A percentile compares a stretch with the other conserved stretches of the same genome.
Evolutionary conservation across 1,139 yeast genomes (phyloP).

Genomic region (Kurtzmaniella quercitrusa): DNA sequence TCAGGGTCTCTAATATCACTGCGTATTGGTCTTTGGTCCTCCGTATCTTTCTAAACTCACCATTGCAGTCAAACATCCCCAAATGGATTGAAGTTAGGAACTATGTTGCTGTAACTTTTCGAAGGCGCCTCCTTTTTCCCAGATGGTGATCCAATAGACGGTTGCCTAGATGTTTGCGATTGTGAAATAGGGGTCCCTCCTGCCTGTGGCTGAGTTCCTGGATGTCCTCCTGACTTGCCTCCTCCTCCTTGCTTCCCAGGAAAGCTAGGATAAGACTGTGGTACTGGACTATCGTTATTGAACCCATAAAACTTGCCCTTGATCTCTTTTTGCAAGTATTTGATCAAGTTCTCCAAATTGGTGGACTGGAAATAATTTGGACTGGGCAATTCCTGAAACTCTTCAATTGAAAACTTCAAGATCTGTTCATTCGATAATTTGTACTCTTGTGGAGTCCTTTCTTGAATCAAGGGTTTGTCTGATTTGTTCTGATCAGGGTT

Average conservation of each 20-base stretch:
- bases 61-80: constrained; percentile 14
- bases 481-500: constrained; percentile 2
- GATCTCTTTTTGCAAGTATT: constrained; percentile 28
- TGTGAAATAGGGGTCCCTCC: too few relatives aligned
- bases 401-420: constrained; percentile 35
- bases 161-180: neutral
- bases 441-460: constrained; percentile 35
- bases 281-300: constrained; percentile 15
- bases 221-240: neutral
- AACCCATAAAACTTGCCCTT: constrained; percentile 43
- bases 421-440: constrained; percentile 40
- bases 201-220: neutral
- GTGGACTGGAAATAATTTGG: constrained; percentile 44
- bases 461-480: constrained; percentile 8
- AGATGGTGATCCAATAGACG: constrained; percentile 5
- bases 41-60: neutral
- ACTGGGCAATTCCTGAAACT: constrained; percentile 28
- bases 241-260: neutral
- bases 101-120: constrained; percentile 10
- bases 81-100: constrained; percentile 30
- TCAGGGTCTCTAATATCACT: neutral
- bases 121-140: constrained; percentile 1
- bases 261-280: constrained; percentile 3
- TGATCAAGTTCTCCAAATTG: constrained; percentile 35
- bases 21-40: neutral